Conservation (phyloP, 2,329 filamentous ascomycete species). For the Camillea tinctor region DNA sequence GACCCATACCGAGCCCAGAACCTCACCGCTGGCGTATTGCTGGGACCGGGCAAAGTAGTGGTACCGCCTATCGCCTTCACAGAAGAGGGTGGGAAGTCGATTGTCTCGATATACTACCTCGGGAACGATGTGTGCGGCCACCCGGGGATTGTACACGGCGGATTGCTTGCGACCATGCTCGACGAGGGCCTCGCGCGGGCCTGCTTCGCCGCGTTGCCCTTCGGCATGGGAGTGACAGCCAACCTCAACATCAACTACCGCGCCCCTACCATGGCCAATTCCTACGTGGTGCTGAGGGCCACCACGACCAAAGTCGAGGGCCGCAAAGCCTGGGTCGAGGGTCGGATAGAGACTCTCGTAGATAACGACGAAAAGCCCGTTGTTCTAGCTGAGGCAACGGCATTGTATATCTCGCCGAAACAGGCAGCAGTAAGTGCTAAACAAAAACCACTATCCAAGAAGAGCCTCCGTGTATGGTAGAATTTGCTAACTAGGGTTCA, state of each 20-base stretch:
- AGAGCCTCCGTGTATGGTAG: background rate
- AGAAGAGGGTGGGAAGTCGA: conserved; percentile 65
- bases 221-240: conserved; percentile 83
- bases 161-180: conserved; percentile 84
- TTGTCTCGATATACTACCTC: conserved; percentile 74
- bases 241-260: conserved; percentile 82
- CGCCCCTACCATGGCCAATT: conserved; percentile 71
- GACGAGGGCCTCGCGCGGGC: conserved; percentile 88
- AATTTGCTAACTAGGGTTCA: background rate
- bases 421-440: conserved; percentile 65
- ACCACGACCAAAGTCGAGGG: conserved; percentile 84
- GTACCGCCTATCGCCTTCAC: conserved; percentile 80
- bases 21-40: conserved; percentile 77
- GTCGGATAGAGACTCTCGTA: conserved; percentile 76
- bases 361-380: conserved; percentile 60
- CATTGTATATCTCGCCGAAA: conserved; percentile 85
- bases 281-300: conserved; percentile 75
- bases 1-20: conserved; percentile 66
- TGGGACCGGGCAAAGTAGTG: conserved; percentile 71
- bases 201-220: conserved; percentile 84
- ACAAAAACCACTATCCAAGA: background rate
- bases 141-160: conserved; percentile 86
- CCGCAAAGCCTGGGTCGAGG: conserved; percentile 91
- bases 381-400: conserved; percentile 78
- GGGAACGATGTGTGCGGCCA: conserved; percentile 83